Evolutionary conservation across 345 rosid genomes (phyloP).

Genomic region (Pistacia atlantica): DNA sequence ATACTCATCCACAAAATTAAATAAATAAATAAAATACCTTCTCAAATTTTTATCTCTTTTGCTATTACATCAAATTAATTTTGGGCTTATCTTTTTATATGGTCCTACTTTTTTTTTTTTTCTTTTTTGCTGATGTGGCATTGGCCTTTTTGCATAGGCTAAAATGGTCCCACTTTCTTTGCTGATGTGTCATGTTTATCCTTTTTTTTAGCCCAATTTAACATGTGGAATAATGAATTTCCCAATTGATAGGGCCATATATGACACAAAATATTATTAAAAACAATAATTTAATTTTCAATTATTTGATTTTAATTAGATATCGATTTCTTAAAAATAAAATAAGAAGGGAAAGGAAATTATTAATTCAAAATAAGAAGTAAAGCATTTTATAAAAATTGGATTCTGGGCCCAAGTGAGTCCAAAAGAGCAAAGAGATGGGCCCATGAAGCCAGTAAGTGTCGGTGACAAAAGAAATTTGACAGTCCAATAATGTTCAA

Average conservation of each 20-base stretch:
- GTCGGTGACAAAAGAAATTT: constrained; percentile 1
- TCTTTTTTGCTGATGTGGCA: not conserved
- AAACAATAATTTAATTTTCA: no score
- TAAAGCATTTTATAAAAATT: not conserved
- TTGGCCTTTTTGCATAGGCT: not conserved
- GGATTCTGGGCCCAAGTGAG: not conserved
- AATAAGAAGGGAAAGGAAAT: no score
- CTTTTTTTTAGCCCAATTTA: not conserved
- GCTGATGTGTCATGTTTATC: constrained; percentile 12
- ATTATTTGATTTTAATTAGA: no score
- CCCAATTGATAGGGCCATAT: not conserved
- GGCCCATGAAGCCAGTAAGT: not conserved
- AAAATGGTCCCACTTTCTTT: not conserved
- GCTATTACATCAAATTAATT: constrained; percentile 4
- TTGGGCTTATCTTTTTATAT: not conserved
- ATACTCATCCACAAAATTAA: constrained; percentile 21
- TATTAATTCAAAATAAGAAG: not conserved
- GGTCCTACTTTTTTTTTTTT: not conserved
- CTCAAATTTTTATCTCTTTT: not conserved
- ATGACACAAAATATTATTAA: no score
- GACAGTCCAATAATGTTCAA: not conserved
- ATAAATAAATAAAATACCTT: no score
- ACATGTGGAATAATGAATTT: not conserved
- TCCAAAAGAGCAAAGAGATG: not conserved
- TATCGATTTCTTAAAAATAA: no score